phyloP scores from a whole-genome alignment of 345 rosid species.

The Acer yangbiense region DNA sequence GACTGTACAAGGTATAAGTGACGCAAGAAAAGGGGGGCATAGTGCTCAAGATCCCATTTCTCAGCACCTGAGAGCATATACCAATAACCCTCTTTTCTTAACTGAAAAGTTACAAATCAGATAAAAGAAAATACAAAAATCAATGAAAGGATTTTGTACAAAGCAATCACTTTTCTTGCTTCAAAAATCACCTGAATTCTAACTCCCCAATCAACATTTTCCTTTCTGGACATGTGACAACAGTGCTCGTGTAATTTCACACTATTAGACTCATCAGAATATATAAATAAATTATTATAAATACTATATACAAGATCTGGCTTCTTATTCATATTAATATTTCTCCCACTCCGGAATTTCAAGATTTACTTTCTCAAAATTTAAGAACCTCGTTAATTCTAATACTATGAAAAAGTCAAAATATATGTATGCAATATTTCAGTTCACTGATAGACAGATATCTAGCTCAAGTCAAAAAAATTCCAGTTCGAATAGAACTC shows the following conservation, averaged over 20 bases:
- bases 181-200: not conserved
- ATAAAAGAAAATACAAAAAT: too few species aligned
- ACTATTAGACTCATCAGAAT: not conserved
- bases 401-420: not conserved
- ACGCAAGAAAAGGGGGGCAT: not conserved
- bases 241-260: not conserved
- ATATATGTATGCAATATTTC: not conserved
- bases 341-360: not conserved
- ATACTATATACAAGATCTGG: not conserved
- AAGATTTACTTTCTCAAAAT: not conserved
- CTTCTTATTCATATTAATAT: not conserved
- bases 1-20: not conserved
- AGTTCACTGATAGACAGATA: not conserved
- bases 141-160: too few species aligned
- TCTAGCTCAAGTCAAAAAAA: not conserved
- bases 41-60: not conserved
- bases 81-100: not conserved
- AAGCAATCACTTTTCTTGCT: not conserved
- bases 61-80: not conserved
- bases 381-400: not conserved
- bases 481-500: not conserved
- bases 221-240: not conserved
- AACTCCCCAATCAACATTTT: not conserved
- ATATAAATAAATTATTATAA: too few species aligned
- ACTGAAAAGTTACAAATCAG: not conserved